A percentile compares a stretch with the other conserved stretches of the same genome.
Evolutionary conservation across 345 rosid species (phyloP).

Genomic region (Melaleuca alternifolia): DNA sequence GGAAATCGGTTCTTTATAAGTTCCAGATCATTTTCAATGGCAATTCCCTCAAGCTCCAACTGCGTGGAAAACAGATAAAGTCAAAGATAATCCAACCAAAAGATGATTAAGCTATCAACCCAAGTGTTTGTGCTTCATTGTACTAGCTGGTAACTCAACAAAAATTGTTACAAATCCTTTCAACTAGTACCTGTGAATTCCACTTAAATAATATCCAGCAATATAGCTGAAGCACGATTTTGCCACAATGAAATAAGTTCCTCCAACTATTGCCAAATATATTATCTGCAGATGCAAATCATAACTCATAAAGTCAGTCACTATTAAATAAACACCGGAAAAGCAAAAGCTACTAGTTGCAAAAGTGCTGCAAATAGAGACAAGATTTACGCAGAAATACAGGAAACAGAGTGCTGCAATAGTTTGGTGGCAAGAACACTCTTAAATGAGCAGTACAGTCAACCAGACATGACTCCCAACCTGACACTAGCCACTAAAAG

Average conservation of each 20-base stretch:
- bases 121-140: neutral
- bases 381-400: neutral
- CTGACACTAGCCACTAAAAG: neutral
- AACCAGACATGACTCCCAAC: neutral
- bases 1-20: neutral
- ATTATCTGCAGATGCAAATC: constrained; percentile 37
- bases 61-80: neutral
- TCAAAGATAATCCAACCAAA: neutral
- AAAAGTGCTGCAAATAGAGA: neutral
- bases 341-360: neutral
- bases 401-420: neutral
- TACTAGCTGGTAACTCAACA: neutral
- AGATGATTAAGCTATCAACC: neutral
- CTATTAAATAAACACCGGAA: neutral
- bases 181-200: constrained; percentile 49
- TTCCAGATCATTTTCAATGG: neutral
- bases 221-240: constrained; percentile 60
- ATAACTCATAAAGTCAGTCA: neutral
- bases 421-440: neutral
- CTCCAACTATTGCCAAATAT: constrained; percentile 67
- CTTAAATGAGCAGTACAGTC: neutral
- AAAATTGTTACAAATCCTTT: neutral
- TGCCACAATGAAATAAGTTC: constrained; percentile 45
- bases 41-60: neutral
- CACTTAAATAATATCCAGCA: constrained; percentile 83